Evolutionary conservation across 2,329 filamentous ascomycete genomes (phyloP).

Genomic region (Ploettnerulaceae sp.): DNA sequence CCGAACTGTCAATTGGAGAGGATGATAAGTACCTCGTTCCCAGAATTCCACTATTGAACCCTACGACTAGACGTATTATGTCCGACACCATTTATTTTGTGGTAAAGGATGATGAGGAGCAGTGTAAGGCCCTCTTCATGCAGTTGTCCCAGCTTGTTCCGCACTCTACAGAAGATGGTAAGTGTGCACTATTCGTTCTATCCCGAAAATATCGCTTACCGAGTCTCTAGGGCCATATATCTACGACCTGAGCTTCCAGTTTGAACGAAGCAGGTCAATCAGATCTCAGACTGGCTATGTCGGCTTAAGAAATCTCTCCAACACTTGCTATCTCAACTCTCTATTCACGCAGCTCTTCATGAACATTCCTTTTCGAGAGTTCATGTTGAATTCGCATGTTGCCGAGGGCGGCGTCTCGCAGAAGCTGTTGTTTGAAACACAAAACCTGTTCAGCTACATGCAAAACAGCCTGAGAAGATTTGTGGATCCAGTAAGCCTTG

Average conservation of each 20-base stretch:
- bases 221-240: constrained; percentile 45
- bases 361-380: constrained; percentile 81
- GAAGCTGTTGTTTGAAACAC: constrained; percentile 68
- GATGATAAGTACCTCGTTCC: constrained; percentile 31
- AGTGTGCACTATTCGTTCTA: background rate
- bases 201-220: constrained; percentile 21
- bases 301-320: constrained; percentile 88
- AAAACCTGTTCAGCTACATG: constrained; percentile 78
- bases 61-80: constrained; percentile 52
- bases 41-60: constrained; percentile 47
- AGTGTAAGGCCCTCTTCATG: constrained; percentile 49
- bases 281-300: constrained; percentile 75
- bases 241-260: constrained; percentile 55
- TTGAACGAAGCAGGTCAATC: constrained; percentile 64
- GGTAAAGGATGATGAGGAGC: constrained; percentile 45
- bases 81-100: constrained; percentile 56
- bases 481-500: constrained; percentile 68
- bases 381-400: constrained; percentile 65
- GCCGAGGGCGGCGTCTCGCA: constrained; percentile 53
- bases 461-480: constrained; percentile 73
- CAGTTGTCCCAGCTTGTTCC: constrained; percentile 47
- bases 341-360: constrained; percentile 93
- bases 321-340: constrained; percentile 97
- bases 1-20: constrained; percentile 40
- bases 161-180: constrained; percentile 39